Evolutionary conservation across 192 early-diverging fungal genomes (phyloP).

Genomic region (Kappamyces sp.): DNA sequence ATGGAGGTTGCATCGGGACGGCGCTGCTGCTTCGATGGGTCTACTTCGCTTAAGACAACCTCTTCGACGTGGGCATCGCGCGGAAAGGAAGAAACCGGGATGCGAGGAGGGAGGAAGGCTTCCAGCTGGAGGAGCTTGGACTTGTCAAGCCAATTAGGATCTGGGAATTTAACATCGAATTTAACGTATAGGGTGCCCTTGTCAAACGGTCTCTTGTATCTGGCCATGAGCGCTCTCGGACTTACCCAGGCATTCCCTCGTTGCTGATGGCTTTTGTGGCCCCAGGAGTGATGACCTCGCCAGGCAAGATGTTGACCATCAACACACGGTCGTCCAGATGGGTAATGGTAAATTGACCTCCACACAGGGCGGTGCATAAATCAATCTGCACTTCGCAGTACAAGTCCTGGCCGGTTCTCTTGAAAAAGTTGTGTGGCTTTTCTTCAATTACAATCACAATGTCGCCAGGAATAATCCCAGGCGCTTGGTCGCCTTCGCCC

Average conservation of each 20-base stretch:
- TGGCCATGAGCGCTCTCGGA: constrained; percentile 47
- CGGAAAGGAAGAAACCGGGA: constrained; percentile 18
- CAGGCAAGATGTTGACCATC: constrained; percentile 82
- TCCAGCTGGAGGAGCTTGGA: constrained; percentile 72
- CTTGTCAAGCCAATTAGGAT: constrained; percentile 67
- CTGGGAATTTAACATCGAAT: constrained; percentile 92
- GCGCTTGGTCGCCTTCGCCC: constrained; percentile 96
- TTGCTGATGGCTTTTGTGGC: constrained; percentile 77
- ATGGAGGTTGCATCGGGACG: constrained; percentile 27
- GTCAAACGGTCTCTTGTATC: constrained; percentile 60
- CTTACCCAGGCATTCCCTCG: constrained; percentile 96
- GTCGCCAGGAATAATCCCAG: constrained; percentile 92
- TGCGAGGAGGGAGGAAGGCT: constrained; percentile 71
- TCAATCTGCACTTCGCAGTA: constrained; percentile 91
- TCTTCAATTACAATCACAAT: constrained; percentile 95
- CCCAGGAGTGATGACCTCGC: constrained; percentile 91
- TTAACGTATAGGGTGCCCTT: constrained; percentile 88
- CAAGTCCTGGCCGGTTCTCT: constrained; percentile 88
- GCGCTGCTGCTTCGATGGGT: constrained; percentile 63
- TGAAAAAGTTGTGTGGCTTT: constrained; percentile 88
- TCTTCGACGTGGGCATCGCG: constrained; percentile 68
- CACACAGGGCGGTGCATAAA: constrained; percentile 88
- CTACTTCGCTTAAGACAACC: constrained; percentile 70
- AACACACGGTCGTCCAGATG: constrained; percentile 92
- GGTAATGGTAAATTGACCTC: constrained; percentile 84